phyloP scores from a whole-genome alignment of 2,329 filamentous ascomycete species.

The Tolypocladium pustulatum region DNA sequence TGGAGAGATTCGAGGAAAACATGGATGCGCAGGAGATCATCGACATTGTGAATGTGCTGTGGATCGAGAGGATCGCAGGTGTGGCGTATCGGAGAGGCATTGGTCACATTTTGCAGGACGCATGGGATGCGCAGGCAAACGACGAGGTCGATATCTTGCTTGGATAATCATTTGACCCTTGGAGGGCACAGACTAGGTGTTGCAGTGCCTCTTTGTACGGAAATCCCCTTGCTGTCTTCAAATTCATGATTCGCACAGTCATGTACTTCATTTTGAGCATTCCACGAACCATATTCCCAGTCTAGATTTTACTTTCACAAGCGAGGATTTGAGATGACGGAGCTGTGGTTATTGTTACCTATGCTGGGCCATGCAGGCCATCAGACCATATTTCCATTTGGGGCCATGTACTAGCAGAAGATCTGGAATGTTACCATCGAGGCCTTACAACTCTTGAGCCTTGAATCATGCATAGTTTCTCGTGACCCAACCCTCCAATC shows the following conservation, averaged over 20 bases:
- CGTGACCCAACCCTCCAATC: not conserved
- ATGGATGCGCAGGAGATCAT: conserved; percentile 30
- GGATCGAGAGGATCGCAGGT: conserved; percentile 33
- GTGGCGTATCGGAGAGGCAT: conserved; percentile 30
- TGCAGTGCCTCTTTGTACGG: not conserved
- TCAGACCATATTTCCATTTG: not conserved
- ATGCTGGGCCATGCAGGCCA: not conserved
- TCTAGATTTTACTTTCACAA: too few relatives aligned
- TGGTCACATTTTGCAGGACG: conserved; percentile 29
- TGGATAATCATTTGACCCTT: conserved; percentile 15
- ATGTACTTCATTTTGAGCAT: too few relatives aligned
- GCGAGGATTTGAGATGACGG: too few relatives aligned
- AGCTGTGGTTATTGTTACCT: too few relatives aligned
- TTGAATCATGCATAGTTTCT: not conserved
- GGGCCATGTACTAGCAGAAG: not conserved
- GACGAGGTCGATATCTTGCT: conserved; percentile 31
- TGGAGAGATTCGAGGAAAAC: conserved; percentile 28
- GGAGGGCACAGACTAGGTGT: not conserved
- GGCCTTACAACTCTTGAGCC: not conserved
- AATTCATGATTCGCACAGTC: not conserved
- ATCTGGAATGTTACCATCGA: not conserved
- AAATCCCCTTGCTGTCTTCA: too few relatives aligned
- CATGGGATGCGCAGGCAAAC: conserved; percentile 28
- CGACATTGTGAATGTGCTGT: conserved; percentile 35
- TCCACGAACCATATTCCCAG: too few relatives aligned